A percentile compares a stretch with the other conserved stretches of the same genome.
These are phyloP conservation scores for Adiantum capillusveneris DNA, from an alignment of 75 land plant species.

Conservation along the genomic window DNA sequence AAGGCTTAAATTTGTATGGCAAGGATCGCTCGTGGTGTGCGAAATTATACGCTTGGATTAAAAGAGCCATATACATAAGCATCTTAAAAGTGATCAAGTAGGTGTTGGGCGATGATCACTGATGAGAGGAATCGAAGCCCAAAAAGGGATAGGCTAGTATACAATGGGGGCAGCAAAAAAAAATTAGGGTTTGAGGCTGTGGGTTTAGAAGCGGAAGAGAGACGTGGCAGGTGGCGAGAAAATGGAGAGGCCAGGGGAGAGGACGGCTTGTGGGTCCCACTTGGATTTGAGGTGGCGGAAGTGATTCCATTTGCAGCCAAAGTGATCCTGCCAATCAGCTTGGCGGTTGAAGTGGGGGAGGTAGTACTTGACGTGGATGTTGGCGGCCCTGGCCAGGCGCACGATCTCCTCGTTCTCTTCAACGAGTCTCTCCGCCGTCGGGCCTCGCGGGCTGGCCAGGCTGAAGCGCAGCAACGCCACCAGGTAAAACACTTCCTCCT, in stretches of 20 bases:
- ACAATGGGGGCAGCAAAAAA: no score
- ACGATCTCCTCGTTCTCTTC: slow-evolving; percentile 38
- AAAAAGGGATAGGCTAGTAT: no score
- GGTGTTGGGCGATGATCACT: no score
- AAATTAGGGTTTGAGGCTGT: no score
- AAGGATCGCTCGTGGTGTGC: no score
- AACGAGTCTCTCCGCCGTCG: slow-evolving; percentile 25
- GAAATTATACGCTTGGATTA: no score
- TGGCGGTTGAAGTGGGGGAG: slow-evolving; percentile 51
- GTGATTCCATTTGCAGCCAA: slow-evolving; percentile 41
- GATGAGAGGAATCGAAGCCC: no score
- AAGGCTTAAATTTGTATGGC: no score
- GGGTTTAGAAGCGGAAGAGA: no score
- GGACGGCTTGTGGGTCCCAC: slow-evolving; percentile 62
- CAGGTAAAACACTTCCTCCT: slow-evolving; percentile 62
- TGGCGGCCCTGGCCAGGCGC: slow-evolving; percentile 27
- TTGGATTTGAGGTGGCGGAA: slow-evolving; percentile 31
- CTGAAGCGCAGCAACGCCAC: slow-evolving; percentile 64
- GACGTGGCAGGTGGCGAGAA: slow-evolving; percentile 25
- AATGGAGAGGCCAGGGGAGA: slow-evolving; percentile 69
- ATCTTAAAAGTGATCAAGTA: no score
- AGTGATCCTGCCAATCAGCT: slow-evolving; percentile 61
- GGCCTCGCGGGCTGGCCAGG: slow-evolving; percentile 19
- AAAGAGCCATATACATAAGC: no score
- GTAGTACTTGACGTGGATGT: slow-evolving; percentile 54